Base-by-base conservation (phyloP, 2,329 filamentous ascomycete genomes). In the Ophiostoma tasmaniense region DNA sequence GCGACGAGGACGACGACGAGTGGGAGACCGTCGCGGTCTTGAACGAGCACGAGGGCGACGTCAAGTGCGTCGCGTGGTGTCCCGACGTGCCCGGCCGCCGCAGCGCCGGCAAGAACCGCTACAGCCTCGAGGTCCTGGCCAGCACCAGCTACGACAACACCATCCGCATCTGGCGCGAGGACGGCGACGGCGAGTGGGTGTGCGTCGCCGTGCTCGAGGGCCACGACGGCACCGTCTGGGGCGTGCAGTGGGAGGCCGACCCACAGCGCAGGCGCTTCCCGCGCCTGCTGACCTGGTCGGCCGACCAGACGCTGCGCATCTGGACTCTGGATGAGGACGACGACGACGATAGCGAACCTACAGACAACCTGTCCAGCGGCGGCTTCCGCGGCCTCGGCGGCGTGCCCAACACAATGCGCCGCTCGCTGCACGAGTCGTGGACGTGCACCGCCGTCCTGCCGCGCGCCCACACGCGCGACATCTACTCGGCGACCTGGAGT, bases 11-110 rank as follows among this genome's bases (percentile, higher is more conserved):
- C 20, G 93, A 96, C 68, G 94, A 97, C 77, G 95, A 98, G 77
- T 98, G 93, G 82, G 95, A 99, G 83, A 98, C 95, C 1, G 89
- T 98, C 20, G 95, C 94, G 0, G 94, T 98, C 67, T 84, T 98
- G 75, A 92, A 91, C 79, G 95, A 98, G 79, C 95, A 99, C 77
- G 90, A 93, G 64, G 93, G 91, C 28, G 95, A 99, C 79, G 93
- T 99, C 73, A 99, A 99, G 78, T 92, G 89, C 72, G 91, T 99
- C 1, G 87, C 89, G 2, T 99, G 95, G 95, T 93, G 95, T 76
- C 92, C 92, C 0, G 87, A 89, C 67, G 85, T 84, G 28, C 81
- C 82, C 13, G 82, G 81, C 30, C 79, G 84, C 30, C 74, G 77
- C 28, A 68, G 64, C 50, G 69, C 64, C 35, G 35, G 33, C 33